Evolutionary conservation across 2,329 filamentous ascomycete species (phyloP).

Genomic region (Aspergillus sp.): DNA sequence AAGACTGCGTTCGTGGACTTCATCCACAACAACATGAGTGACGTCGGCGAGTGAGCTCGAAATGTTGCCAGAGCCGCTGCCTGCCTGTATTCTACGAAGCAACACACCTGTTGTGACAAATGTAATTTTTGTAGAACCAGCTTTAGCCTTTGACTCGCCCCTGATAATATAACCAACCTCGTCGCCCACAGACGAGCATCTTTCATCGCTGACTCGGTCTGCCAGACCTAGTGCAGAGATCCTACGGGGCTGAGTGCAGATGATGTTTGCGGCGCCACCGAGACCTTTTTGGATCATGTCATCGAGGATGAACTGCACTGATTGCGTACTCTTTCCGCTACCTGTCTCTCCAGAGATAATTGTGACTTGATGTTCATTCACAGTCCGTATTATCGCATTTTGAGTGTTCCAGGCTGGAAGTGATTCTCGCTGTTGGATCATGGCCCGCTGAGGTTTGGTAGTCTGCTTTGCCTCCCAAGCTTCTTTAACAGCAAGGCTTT

Average conservation of each 20-base stretch:
- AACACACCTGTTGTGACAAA: slow-evolving; percentile 96
- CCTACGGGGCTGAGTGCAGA: slow-evolving; percentile 91
- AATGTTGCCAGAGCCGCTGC: slow-evolving; percentile 77
- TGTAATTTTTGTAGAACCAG: slow-evolving; percentile 77
- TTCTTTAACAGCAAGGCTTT: slow-evolving; percentile 58
- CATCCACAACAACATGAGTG: slow-evolving; percentile 92
- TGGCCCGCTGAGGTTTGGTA: slow-evolving; percentile 66
- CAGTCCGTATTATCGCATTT: slow-evolving; percentile 72
- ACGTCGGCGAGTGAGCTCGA: slow-evolving; percentile 81
- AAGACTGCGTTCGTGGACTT: slow-evolving; percentile 92
- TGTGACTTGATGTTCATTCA: slow-evolving; percentile 78
- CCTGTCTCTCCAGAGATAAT: slow-evolving; percentile 98
- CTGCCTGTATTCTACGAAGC: slow-evolving; percentile 84
- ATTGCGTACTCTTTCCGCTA: slow-evolving; percentile 95
- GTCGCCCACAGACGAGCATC: slow-evolving; percentile 75
- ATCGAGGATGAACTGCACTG: slow-evolving; percentile 92
- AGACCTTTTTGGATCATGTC: slow-evolving; percentile 76
- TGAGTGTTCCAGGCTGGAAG: slow-evolving; percentile 86
- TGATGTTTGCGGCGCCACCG: slow-evolving; percentile 78
- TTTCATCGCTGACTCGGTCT: slow-evolving; percentile 90
- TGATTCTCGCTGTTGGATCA: slow-evolving; percentile 69
- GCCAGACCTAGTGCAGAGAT: slow-evolving; percentile 93
- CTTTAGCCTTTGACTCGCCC: slow-evolving; percentile 76
- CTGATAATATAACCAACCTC: slow-evolving; percentile 92
- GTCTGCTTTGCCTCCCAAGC: slow-evolving; percentile 71